Conservation (phyloP, 2,329 filamentous ascomycete species). For the Scleromitrula shiraiana region DNA sequence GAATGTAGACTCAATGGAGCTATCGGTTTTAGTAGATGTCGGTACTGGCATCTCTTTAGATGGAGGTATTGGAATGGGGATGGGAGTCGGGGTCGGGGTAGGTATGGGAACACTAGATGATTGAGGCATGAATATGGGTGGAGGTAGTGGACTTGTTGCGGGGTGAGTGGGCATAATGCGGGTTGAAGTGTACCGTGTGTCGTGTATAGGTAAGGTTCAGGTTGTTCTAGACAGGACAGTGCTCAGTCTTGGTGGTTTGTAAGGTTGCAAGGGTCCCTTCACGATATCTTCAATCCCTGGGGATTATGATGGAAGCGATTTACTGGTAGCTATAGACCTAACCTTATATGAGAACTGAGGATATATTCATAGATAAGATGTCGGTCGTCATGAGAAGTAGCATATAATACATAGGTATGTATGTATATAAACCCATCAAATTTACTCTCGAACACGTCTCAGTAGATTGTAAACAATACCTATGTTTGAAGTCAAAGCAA, state of each 20-base stretch:
- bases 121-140: slow-evolving; percentile 21
- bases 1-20: slow-evolving; percentile 26
- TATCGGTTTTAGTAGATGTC: not conserved
- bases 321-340: not conserved
- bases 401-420: too few relatives aligned
- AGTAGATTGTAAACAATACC: too few relatives aligned
- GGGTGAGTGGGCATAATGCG: slow-evolving; percentile 14
- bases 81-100: slow-evolving; percentile 14
- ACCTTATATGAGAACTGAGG: too few relatives aligned
- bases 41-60: slow-evolving; percentile 1
- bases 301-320: not conserved
- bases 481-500: too few relatives aligned
- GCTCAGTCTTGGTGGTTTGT: too few relatives aligned
- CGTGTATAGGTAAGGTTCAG: too few relatives aligned
- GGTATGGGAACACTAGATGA: slow-evolving; percentile 11
- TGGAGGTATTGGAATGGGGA: slow-evolving; percentile 13
- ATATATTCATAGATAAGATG: too few relatives aligned
- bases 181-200: slow-evolving; percentile 4
- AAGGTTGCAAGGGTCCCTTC: slow-evolving; percentile 6
- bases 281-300: not conserved
- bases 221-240: slow-evolving; percentile 8
- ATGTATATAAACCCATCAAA: too few relatives aligned
- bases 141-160: slow-evolving; percentile 16
- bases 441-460: too few relatives aligned
- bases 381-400: too few relatives aligned